phyloP scores from a whole-genome alignment of 1,284 basidiomycete species.

The Trichosporon sp. region DNA sequence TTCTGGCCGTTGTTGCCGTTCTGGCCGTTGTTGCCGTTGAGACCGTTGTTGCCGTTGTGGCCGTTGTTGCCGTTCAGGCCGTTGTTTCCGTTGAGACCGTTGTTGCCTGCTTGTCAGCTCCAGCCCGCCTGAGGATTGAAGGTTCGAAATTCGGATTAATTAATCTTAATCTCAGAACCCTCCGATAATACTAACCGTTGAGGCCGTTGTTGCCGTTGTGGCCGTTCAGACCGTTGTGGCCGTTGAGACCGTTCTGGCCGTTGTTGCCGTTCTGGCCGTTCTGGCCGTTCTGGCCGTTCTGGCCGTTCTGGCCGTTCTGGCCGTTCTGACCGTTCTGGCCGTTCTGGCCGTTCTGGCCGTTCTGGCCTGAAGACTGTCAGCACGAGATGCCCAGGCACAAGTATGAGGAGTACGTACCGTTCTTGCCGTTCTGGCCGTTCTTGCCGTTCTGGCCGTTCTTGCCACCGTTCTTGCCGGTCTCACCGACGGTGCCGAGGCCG shows the following conservation, averaged over 20 bases:
- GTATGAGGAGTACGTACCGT: not conserved
- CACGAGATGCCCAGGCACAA: not conserved
- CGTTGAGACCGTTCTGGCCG: not conserved
- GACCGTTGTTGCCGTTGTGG: not conserved
- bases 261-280: not conserved
- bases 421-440: not conserved
- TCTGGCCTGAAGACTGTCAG: not conserved
- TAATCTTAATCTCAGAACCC: not conserved
- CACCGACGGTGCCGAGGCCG: not conserved
- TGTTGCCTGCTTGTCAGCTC: not conserved
- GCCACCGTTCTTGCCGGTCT: slow-evolving; percentile 1
- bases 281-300: not conserved
- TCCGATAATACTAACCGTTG: not conserved
- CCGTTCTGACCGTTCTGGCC: not conserved
- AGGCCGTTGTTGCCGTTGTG: not conserved
- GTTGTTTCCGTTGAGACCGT: not conserved
- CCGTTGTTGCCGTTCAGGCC: not conserved
- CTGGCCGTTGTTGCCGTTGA: not conserved
- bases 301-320: not conserved
- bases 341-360: slow-evolving; percentile 2
- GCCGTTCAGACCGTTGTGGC: not conserved
- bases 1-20: not conserved
- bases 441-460: not conserved
- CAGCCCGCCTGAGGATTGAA: not conserved
- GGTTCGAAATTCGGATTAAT: too few species aligned